Conservation (phyloP, 23 red algal species). For the Chondrus crispus region DNA sequence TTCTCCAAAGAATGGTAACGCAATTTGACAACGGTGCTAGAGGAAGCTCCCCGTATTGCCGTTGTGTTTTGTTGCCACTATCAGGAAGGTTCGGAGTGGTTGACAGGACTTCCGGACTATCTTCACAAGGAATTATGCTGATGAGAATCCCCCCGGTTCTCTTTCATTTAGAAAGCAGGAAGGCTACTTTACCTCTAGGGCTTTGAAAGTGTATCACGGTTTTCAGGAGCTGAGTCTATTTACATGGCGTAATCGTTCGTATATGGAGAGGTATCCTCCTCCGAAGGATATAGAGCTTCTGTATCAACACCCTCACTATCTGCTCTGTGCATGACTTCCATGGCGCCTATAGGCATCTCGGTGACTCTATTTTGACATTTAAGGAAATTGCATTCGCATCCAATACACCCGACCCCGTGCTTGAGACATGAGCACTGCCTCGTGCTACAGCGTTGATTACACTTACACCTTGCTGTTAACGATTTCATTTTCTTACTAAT, state of each 20-base stretch:
- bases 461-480: not conserved
- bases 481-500: not conserved
- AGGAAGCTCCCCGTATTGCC: not conserved
- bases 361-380: too few species aligned
- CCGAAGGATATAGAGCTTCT: not conserved
- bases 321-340: too few species aligned
- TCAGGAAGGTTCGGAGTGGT: not conserved
- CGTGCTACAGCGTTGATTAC: not conserved
- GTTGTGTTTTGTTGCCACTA: not conserved
- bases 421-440: not conserved
- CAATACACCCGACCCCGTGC: not conserved
- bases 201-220: not conserved
- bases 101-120: not conserved
- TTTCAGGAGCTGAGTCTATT: conserved; percentile 1
- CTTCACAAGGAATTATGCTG: not conserved
- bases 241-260: not conserved
- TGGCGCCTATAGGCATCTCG: too few species aligned
- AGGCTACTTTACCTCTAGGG: not conserved
- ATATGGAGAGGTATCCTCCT: not conserved
- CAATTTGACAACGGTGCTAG: conserved; percentile 1
- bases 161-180: not conserved
- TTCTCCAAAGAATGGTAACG: not conserved
- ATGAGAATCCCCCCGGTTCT: not conserved
- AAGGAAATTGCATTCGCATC: not conserved
- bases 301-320: too few species aligned